Evolutionary conservation across 306 rosid genomes (phyloP), one percentile per base, ranked within the genome.

Genomic region (Cucurbita pepo): DNA sequence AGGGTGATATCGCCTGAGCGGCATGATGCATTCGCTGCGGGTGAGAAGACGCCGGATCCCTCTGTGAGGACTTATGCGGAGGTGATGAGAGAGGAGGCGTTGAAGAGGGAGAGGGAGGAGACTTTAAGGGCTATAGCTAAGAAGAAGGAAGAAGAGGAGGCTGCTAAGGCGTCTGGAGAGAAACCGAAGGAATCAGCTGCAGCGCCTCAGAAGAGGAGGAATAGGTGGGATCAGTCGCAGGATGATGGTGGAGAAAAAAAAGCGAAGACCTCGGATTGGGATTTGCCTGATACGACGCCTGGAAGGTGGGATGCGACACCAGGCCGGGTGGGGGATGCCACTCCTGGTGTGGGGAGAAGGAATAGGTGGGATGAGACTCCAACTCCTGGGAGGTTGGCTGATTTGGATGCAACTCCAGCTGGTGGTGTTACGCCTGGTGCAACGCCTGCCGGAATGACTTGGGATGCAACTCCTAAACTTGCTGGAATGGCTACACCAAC

Each of bases 361-460:
- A 88, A 86, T 44, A 62, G 95, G 74, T 88, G 95, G 95, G 95
- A 88, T 10, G 95, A 88, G 77, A 88, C 91, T 0, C 95, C 95
- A 2, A 86, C 95, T 0, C 95, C 95, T 0, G 91, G 95, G 6
- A 80, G 95, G 61, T 15, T 88, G 74, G 85, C 51, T 0, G 93
- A 88, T 79, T 80, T 85, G 4, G 95, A 88, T 71, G 85, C 95
- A 1, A 88, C 95, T 6, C 95, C 95, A 0, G 79, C 88, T 0
- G 95, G 95, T 11, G 91, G 81, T 4, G 94, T 5, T 6, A 88
- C 93, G 1, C 88, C 93, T 0, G 94, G 95, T 18, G 95, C 95
- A 6, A 88, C 95, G 7, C 95, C 95, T 0, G 84, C 95, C 1
- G 91, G 95, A 51, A 88, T 88, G 95, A 80, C 95, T 36, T 88